A percentile compares a stretch with the other conserved stretches of the same genome.
Evolutionary conservation across 495 filamentous ascomycete species (phyloP).

Genomic region (Podospora conica): DNA sequence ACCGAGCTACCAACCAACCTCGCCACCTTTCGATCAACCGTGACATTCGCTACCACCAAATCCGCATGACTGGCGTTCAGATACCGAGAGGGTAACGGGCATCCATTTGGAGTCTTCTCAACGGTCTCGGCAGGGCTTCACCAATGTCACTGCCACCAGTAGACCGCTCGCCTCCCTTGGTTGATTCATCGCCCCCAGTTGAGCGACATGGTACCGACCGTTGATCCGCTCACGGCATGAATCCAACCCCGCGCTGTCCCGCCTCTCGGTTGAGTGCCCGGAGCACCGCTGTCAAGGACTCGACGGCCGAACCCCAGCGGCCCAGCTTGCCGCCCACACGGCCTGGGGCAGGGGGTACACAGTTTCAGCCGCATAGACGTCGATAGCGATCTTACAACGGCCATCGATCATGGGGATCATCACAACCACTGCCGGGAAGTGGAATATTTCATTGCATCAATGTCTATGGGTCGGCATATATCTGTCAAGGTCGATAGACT

Average conservation of each 20-base stretch:
- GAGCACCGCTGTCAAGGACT: neutral
- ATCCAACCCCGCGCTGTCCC: neutral
- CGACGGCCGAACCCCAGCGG: neutral
- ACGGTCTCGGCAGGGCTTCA: neutral
- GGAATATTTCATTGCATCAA: too few relatives aligned
- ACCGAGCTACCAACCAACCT: neutral
- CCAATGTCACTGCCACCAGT: neutral
- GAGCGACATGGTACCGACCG: neutral
- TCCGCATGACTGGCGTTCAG: neutral
- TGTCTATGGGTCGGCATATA: too few relatives aligned
- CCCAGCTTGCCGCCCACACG: neutral
- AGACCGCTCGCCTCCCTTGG: neutral
- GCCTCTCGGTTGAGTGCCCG: neutral
- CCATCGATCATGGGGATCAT: neutral
- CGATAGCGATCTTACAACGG: slow-evolving; percentile 7
- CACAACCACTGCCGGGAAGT: neutral
- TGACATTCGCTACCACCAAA: neutral
- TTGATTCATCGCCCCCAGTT: neutral
- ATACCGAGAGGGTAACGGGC: neutral
- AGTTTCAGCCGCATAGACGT: slow-evolving; percentile 11
- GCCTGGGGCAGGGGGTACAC: slow-evolving; percentile 1
- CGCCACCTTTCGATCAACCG: neutral
- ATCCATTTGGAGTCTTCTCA: neutral
- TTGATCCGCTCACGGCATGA: neutral
- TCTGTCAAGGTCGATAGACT: too few relatives aligned